phyloP scores from a whole-genome alignment of 1,284 basidiomycete genomes.

The Cryptococcus deneoformans region DNA sequence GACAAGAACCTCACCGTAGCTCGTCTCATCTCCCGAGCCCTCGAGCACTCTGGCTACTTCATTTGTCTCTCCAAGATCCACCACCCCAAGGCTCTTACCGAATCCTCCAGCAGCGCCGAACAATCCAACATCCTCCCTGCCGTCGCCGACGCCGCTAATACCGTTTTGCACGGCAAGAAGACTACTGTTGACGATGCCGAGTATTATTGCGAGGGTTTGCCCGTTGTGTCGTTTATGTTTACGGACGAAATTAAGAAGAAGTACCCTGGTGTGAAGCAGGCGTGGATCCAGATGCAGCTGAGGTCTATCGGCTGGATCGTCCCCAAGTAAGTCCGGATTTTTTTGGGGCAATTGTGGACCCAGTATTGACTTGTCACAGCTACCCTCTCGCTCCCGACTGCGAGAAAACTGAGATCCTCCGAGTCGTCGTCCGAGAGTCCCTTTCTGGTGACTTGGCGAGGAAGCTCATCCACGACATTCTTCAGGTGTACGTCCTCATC shows the following conservation, averaged over 20 bases:
- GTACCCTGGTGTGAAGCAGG: slow-evolving; percentile 74
- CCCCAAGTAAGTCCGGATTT: slow-evolving; percentile 54
- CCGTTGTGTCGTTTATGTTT: slow-evolving; percentile 90
- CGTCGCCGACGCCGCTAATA: slow-evolving; percentile 16
- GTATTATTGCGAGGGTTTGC: slow-evolving; percentile 59
- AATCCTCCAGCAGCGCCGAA: background rate
- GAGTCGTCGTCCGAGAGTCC: slow-evolving; percentile 79
- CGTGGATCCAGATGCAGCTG: slow-evolving; percentile 70
- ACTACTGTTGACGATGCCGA: slow-evolving; percentile 28
- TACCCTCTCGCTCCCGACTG: slow-evolving; percentile 73
- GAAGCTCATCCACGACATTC: slow-evolving; percentile 42
- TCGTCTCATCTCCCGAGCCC: slow-evolving; percentile 75
- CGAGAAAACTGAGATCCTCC: slow-evolving; percentile 70
- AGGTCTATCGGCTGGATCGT: slow-evolving; percentile 62
- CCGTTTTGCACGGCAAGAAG: slow-evolving; percentile 19
- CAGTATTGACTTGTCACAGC: slow-evolving; percentile 26
- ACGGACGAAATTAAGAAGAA: slow-evolving; percentile 68
- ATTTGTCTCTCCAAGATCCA: slow-evolving; percentile 55
- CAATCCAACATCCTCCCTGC: slow-evolving; percentile 11
- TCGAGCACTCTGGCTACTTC: slow-evolving; percentile 77
- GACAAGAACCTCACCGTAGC: slow-evolving; percentile 75
- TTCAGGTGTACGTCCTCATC: slow-evolving; percentile 26
- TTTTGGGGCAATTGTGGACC: background rate
- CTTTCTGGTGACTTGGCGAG: slow-evolving; percentile 38
- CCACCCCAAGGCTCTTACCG: slow-evolving; percentile 25